A percentile compares a stretch with the other conserved stretches of the same genome.
Evolutionary conservation across 768 basidiomycete genomes (phyloP).

Genomic region (Tulasnella sp.): DNA sequence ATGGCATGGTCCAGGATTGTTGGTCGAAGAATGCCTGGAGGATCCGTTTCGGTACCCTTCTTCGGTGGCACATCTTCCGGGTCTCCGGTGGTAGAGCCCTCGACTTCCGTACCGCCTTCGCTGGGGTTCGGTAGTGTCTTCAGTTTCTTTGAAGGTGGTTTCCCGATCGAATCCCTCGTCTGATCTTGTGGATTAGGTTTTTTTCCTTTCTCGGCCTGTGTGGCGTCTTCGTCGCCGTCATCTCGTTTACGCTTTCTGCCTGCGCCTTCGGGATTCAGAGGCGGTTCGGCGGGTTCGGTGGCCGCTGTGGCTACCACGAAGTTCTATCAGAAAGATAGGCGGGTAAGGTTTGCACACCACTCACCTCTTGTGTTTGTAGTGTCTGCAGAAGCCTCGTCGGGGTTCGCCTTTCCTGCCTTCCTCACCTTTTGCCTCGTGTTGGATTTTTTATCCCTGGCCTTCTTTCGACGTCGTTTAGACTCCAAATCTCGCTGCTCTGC

Average conservation of each 20-base stretch:
- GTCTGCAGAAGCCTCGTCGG: too few species aligned
- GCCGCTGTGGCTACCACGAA: too few species aligned
- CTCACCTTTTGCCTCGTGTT: too few species aligned
- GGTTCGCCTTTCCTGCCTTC: too few species aligned
- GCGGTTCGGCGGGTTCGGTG: too few species aligned
- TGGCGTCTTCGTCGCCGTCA: not conserved
- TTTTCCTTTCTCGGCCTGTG: too few species aligned
- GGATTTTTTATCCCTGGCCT: too few species aligned
- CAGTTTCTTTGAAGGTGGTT: not conserved
- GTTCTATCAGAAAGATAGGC: too few species aligned
- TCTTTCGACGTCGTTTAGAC: not conserved
- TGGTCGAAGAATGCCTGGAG: slow-evolving; percentile 26
- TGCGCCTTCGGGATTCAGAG: not conserved
- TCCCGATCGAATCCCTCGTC: not conserved
- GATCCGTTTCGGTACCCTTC: slow-evolving; percentile 2
- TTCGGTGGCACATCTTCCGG: not conserved
- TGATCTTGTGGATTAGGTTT: not conserved
- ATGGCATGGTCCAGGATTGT: slow-evolving; percentile 39
- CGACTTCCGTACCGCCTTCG: not conserved
- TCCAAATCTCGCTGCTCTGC: slow-evolving; percentile 28
- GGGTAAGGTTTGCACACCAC: too few species aligned
- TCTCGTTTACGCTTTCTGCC: not conserved
- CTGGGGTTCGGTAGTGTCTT: not conserved
- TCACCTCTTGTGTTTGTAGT: too few species aligned
- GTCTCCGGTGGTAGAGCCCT: not conserved